Evolutionary conservation across 1,284 basidiomycete species (phyloP), one percentile per base, ranked within the genome.

Genomic region (Fistulina hepatica): DNA sequence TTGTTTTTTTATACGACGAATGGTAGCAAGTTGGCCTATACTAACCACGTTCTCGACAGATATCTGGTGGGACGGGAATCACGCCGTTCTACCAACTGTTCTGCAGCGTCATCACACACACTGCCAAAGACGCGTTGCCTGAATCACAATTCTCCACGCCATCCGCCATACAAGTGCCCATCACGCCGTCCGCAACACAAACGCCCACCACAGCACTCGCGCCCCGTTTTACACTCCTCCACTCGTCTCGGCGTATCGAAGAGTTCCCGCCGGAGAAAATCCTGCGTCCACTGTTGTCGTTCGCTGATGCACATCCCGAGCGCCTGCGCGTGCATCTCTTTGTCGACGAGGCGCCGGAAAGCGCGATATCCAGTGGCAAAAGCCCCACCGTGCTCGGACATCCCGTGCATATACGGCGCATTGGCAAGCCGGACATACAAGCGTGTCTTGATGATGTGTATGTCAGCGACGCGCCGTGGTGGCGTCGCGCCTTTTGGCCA

Each of bases 31-130:
- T 19, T 3, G 15, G 28, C 28, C 10, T 4, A 19, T 8, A 5
- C 9, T 15, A 19, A 5, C 4, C 10, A 6, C 4, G 15, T 5
- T 43, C 33, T 20, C 20, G 22, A n/a, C 43, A 89, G 84, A 76
- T 89, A 37, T 86, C 81, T 28, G 84, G 84, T 26, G 84, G 84
- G 21, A 89, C 85, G 4, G 84, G 85, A 19, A 75, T 89, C 34
- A 78, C 84, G 10, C 84, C 84, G 5, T 85, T 86, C 49, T 74
- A 73, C 50, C 84, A 89, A 52, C 60, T 84, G 42, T 68, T 70
- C 51, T 68, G 66, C 52, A 55, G 52, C 21, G 46, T 64, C 26
- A 64, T 69, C 39, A 54, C 52, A 20, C 45, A 48, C 6, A 37
- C 49, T 6, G 31, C 43, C 11, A n/a, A n/a, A n/a, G n/a, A n/a